Evolutionary conservation across 371 early-diverging fungal species (phyloP).

Genomic region (Haplosporangium sp.): DNA sequence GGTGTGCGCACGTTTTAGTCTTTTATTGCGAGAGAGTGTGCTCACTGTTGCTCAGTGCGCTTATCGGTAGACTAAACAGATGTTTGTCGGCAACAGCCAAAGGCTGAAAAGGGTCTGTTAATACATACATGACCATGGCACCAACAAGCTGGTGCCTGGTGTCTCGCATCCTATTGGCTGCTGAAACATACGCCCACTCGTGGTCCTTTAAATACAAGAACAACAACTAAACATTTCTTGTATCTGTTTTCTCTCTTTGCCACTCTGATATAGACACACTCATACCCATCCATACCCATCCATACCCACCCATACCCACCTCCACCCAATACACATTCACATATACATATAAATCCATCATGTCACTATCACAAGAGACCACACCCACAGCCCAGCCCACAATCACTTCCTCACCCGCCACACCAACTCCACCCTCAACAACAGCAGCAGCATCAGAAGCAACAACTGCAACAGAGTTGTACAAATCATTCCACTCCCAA

Average conservation of each 20-base stretch:
- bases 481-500: slow-evolving; percentile 48
- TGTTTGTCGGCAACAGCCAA: slow-evolving; percentile 1
- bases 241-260: no score
- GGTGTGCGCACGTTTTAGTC: no score
- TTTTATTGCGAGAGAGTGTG: no score
- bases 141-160: background rate
- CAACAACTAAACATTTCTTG: background rate
- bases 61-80: slow-evolving; percentile 29
- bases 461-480: slow-evolving; percentile 19
- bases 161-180: no score
- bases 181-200: no score
- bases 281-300: no score
- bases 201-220: no score
- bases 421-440: slow-evolving; percentile 8
- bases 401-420: slow-evolving; percentile 3
- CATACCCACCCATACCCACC: background rate
- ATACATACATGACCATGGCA: slow-evolving; percentile 6
- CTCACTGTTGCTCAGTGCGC: background rate
- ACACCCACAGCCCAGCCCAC: slow-evolving; percentile 15
- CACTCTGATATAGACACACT: no score
- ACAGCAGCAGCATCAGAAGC: slow-evolving; percentile 8
- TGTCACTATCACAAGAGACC: slow-evolving; percentile 30
- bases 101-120: background rate
- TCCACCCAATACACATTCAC: background rate
- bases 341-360: background rate